These are phyloP conservation scores for Phytophthora fragariaefolia DNA, from an alignment of 352 stramenopile species.

Conservation along the genomic window DNA sequence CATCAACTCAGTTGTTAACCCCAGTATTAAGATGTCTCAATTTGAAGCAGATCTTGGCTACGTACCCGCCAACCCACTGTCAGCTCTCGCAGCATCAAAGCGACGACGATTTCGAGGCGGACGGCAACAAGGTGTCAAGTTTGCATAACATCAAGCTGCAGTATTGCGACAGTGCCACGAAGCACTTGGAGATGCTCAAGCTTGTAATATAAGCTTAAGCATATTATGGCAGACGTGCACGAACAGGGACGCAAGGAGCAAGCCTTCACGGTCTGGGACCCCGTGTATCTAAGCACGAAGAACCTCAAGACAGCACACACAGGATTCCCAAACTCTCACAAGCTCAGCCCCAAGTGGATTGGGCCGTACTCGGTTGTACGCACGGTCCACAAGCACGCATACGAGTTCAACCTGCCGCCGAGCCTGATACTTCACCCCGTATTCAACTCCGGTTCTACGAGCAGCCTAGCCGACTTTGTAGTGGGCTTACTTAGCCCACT, in stretches of 20 bases:
- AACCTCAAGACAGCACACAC: constrained; percentile 22
- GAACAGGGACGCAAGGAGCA: constrained; percentile 18
- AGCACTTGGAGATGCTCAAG: constrained; percentile 14
- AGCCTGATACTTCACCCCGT: constrained; percentile 17
- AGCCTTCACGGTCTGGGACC: constrained; percentile 9
- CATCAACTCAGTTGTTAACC: not conserved
- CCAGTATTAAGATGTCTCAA: constrained; percentile 5
- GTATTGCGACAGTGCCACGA: constrained; percentile 15
- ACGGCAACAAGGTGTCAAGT: not conserved
- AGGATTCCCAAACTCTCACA: constrained; percentile 18
- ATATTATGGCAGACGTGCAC: constrained; percentile 27
- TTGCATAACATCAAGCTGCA: constrained; percentile 5
- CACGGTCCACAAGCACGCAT: constrained; percentile 20
- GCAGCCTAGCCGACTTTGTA: not conserved
- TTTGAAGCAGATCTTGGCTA: constrained; percentile 15
- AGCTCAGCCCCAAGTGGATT: constrained; percentile 27
- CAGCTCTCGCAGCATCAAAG: not conserved
- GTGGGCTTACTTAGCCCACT: no score
- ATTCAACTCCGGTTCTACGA: constrained; percentile 23
- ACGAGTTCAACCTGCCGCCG: constrained; percentile 23
- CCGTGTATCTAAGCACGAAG: constrained; percentile 25
- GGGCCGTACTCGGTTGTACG: constrained; percentile 24
- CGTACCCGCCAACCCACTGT: not conserved
- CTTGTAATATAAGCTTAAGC: no score
- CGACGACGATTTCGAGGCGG: not conserved